Base-by-base conservation (phyloP, 306 rosid genomes). In the Potentilla sterilis region DNA sequence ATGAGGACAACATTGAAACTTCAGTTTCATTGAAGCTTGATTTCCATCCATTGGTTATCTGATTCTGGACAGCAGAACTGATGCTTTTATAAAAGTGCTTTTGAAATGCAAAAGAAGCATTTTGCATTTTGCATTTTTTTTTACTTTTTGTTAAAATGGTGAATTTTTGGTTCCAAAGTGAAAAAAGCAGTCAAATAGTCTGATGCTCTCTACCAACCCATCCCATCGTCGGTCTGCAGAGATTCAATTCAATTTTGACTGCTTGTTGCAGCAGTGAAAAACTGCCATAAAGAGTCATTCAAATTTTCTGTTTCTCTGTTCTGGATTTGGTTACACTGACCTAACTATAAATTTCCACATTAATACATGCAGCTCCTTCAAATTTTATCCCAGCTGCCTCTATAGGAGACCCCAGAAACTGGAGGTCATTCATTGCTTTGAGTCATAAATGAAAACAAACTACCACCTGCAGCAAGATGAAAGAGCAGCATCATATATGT, bases 171-270 rank as follows among this genome's bases (percentile, higher is more conserved):
- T 52, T 51, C 47, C 76, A 38, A 76, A 51, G 66, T 14, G 47
- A 13, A 65, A 28, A 69, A 54, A 52, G 62, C 81, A 40, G 51
- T 62, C 24, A 69, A 44, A 61, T 9, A 5, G 59, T 4, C 13
- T 49, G 58, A 73, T 66, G 67, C 77, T 52, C 67, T 46, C n/a
- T 42, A 38, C 16, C 57, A 35, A 74, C 38, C 83, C 38, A 38
- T 70, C 73, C 80, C 73, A 75, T 80, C 72, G 28, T 16, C 35
- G 22, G 68, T 34, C 43, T 19, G 46, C 69, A 9, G 69, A 69
- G 67, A 69, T 80, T 80, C 74, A 65, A 41, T 80, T 75, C 78
- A 81, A 81, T 43, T 70, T 81, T 81, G 84, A 76, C 77, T 71
- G 81, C 69, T 43, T 6, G 74, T 81, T 70, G 77, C 61, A 76